Base-by-base conservation (phyloP, 2,329 filamentous ascomycete species). In the Ophioceras dolichostomum region DNA sequence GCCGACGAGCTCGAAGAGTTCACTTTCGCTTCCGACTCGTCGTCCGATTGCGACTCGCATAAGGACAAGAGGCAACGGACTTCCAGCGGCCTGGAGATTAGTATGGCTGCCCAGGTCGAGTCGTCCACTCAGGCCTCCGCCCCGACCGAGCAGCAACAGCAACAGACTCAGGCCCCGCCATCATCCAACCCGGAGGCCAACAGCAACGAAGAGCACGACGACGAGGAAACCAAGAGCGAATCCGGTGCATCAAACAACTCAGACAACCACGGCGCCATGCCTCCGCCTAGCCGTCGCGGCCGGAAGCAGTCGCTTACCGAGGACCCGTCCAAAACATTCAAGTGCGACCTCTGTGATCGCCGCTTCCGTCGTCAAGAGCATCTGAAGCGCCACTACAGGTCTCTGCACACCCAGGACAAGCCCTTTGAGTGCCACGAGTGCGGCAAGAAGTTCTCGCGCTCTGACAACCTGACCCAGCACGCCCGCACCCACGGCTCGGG, bases 231-330 rank as follows among this genome's bases (percentile, higher is more conserved):
- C 14, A 53, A 47, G 39, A 47, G 53, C 33, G 49, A 54, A 32
- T 61, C 65, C 39, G 51, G 53, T 14, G 53, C 55, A 26, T 55
- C 54, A 2, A 51, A 52, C 34, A 56, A 60, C 21, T 47, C 51
- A n/a, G 54, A 50, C 14, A 56, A 58, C 10, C 58, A 36, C 26
- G 48, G 58, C 47, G 55, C 60, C 38, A 60, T 65, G 1, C 64
- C 70, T 3, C 64, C 68, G 8, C 81, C 82, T 9, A 94, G 85
- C 62, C 88, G 91, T 46, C 88, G 91, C 41, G 91, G 91, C 42
- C 88, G 91, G 61, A 98, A 98, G 78, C 91, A 98, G 66, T 96
- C 91, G 1, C 64, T 96, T 50, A 96, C 91, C 5, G 91, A 96
- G 54, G 91, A 98, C 53, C 91, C 91, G 2, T 93, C 86, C 53